Evolutionary conservation across 179 eudicot species (phyloP), one percentile per base, ranked within the genome.

Genomic region (Silene coronaria): DNA sequence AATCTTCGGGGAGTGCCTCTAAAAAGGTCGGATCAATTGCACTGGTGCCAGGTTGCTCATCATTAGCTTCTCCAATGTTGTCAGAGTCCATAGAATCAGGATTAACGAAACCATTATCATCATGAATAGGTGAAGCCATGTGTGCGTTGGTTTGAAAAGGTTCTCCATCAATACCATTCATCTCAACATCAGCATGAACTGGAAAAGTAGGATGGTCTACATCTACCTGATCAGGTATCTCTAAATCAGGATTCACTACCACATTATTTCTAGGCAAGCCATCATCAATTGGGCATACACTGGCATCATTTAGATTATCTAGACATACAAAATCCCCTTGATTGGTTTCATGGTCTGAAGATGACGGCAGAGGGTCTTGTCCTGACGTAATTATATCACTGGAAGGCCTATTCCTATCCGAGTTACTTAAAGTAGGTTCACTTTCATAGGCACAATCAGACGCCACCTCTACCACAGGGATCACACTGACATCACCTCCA

Each of bases 1-100:
- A 90, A 70, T 96, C 98, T 76, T 91, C 99, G 71, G 99, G 99
- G 62, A 96, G 97, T 22, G 99, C 99, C 88, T 96, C 99, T 77
- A 96, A 85, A 80, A 96, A 96, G 70, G 99, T 91, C 46, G 99
- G 99, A 86, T 96, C 99, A 75, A 96, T 93, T 75, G 87, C 92
- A 87, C 85, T 90, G 70, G 89, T 72, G 72, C 81, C 88, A 71
- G 90, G 76, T 71, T 88, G 81, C 57, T 87, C 96, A 71, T 72
- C 86, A 76, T 76, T 83, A 76, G 76, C 78, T 73, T 62, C 72
- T 69, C 32, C 84, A 78, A 78, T 80, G 82, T 83, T 88, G 67
- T 89, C 90, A 76, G 82, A 77, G 81, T 84, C 89, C 82, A 78
- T 78, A 36, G 87, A 82, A 87, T 82, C 86, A 72, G 78, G 86